Conservation (phyloP, 441 rosid species). For the Monsonia emarginata region DNA sequence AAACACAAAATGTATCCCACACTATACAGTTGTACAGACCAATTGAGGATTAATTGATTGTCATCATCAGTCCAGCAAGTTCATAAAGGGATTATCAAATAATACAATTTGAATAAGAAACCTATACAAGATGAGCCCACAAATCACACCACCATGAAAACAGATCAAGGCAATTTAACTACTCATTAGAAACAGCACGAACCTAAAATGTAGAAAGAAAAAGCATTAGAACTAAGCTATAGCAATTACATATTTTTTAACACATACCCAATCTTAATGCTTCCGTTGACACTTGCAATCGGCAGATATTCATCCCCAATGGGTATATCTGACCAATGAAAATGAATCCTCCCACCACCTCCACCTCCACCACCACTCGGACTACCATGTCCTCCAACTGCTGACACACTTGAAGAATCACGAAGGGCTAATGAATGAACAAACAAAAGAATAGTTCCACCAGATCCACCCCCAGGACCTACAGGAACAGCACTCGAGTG, state of each 20-base stretch:
- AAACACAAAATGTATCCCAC: not conserved
- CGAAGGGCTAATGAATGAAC: conserved; percentile 43
- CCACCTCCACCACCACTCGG: conserved; percentile 81
- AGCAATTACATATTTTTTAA: conserved; percentile 1
- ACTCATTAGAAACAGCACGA: not conserved
- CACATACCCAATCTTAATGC: conserved; percentile 56
- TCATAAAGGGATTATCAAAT: not conserved
- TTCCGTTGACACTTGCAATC: conserved; percentile 69
- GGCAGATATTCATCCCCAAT: conserved; percentile 70
- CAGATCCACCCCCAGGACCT: conserved; percentile 94
- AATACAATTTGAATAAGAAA: not conserved
- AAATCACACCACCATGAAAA: not conserved
- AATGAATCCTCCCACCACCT: conserved; percentile 91
- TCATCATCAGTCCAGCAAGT: not conserved
- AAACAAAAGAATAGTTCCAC: conserved; percentile 82
- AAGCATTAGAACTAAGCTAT: not conserved
- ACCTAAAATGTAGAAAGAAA: not conserved
- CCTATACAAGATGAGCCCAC: not conserved
- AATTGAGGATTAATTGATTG: not conserved
- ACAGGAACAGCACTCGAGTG: conserved; percentile 45
- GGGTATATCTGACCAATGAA: conserved; percentile 79
- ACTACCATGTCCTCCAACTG: conserved; percentile 78
- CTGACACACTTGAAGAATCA: conserved; percentile 49
- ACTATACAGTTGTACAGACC: not conserved
- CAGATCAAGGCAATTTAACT: not conserved